A percentile compares a stretch with the other conserved stretches of the same genome.
phyloP scores from a whole-genome alignment of 306 rosid species.

The Acacia crassicarpa region DNA sequence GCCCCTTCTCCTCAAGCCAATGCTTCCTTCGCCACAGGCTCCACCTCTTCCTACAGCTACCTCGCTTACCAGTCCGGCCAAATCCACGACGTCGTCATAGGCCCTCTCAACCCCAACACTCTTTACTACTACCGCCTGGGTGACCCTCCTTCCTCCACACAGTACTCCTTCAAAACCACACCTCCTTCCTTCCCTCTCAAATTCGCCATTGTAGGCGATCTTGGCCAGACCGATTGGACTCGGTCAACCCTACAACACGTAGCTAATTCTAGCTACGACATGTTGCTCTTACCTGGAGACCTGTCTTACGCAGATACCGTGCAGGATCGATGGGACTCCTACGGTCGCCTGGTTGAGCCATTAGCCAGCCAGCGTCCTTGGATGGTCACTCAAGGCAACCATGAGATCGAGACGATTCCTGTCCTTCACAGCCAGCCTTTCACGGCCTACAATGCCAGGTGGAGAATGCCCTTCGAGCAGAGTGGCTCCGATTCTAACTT shows the following conservation, averaged over 20 bases:
- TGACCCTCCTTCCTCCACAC: conserved; percentile 32
- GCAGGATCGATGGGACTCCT: conserved; percentile 72
- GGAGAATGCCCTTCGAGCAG: conserved; percentile 75
- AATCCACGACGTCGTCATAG: conserved; percentile 67
- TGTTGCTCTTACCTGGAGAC: conserved; percentile 82
- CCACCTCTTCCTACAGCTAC: conserved; percentile 49
- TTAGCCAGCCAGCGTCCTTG: conserved; percentile 83
- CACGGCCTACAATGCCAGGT: conserved; percentile 82
- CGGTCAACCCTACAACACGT: conserved; percentile 60
- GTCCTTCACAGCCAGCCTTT: conserved; percentile 32
- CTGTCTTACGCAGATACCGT: conserved; percentile 54
- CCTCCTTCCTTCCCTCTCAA: conserved; percentile 65
- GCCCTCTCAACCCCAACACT: conserved; percentile 59
- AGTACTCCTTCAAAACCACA: conserved; percentile 63
- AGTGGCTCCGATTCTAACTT: conserved; percentile 81
- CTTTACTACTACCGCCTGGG: conserved; percentile 68
- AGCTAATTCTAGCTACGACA: conserved; percentile 54
- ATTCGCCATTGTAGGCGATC: conserved; percentile 75
- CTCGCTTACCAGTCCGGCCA: conserved; percentile 36
- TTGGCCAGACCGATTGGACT: conserved; percentile 93
- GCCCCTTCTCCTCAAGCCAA: conserved; percentile 51
- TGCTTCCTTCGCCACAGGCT: conserved; percentile 39
- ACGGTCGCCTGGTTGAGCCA: conserved; percentile 76
- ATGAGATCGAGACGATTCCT: conserved; percentile 67
- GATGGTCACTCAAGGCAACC: conserved; percentile 95